Base-by-base conservation (phyloP, 2,329 filamentous ascomycete species). In the Fusarium circinatum region DNA sequence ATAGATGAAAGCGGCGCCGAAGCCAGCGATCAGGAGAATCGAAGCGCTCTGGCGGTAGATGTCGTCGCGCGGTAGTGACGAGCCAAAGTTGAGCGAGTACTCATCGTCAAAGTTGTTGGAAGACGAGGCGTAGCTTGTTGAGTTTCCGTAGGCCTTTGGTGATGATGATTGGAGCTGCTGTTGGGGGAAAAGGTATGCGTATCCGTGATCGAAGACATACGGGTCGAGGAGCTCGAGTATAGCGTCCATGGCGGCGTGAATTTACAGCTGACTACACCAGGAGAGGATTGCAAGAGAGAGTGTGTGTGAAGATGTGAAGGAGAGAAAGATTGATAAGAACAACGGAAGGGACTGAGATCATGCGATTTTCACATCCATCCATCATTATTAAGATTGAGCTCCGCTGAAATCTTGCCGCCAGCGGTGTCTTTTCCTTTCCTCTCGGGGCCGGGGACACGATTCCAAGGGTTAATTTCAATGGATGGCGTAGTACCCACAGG, bases 1-100 rank as follows among this genome's bases (percentile, higher is more conserved):
- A 85, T 94, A 95, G 38, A 81, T 75, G 44, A 71, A 47, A 20
- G 81, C 78, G 61, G 82, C 83, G 63, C 83, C 84, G 38, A 84
- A 60, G 70, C 83, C 80, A 28, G 83, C 83, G 59, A 85, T 72
- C 71, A 82, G 57, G 17, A 85, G 75, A 56, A 85, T 79, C 2
- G 83, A 84, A 57, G 79, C 75, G 75, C 75, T 71, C 62, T 85
- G 84, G 59, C 84, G 83, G 44, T 79, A 75, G 61, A 85, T 80
- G 77, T 84, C 80, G 78, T 85, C 83, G 73, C 84, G 83, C 8
- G 81, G 69, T 78, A 82, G 83, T 15, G 78, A 76, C 7, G 82
- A 84, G 58, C 71, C 75, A 18, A 63, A 76, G 52, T 65, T 71
- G 47, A 68, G 64, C 3, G 77, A 65, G 44, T 65, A 74, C 36